A percentile compares a stretch with the other conserved stretches of the same genome.
These are phyloP conservation scores for Boletus subparvulus DNA, from an alignment of 768 basidiomycete species.

Conservation along the genomic window DNA sequence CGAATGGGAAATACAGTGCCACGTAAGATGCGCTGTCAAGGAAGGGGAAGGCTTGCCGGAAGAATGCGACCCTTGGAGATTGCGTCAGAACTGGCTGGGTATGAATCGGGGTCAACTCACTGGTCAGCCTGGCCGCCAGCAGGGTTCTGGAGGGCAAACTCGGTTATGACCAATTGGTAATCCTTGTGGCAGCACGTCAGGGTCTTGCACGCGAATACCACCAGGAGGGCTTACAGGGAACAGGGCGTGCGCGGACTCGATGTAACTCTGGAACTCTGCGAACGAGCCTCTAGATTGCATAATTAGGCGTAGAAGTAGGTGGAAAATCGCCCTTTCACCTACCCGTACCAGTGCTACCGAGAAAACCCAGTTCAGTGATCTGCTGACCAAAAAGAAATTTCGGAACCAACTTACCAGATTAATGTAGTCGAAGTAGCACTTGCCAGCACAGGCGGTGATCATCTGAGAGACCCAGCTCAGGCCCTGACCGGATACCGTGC, in stretches of 20 bases:
- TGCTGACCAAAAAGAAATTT: neutral
- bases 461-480: conserved; percentile 37
- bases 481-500: conserved; percentile 32
- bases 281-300: conserved; percentile 22
- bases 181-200: conserved; percentile 15
- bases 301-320: neutral
- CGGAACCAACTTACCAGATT: conserved; percentile 28
- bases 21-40: conserved; percentile 33
- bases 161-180: conserved; percentile 29
- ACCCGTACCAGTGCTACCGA: conserved; percentile 33
- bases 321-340: neutral
- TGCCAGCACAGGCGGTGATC: conserved; percentile 35
- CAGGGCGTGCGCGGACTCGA: conserved; percentile 25
- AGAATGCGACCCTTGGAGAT: conserved; percentile 30
- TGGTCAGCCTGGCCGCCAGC: conserved; percentile 30
- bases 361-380: neutral
- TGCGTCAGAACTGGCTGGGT: neutral
- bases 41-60: conserved; percentile 35
- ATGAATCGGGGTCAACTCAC: conserved; percentile 17
- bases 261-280: conserved; percentile 27
- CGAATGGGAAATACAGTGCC: conserved; percentile 38
- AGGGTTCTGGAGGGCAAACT: conserved; percentile 35
- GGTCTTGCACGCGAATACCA: neutral
- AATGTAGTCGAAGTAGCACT: conserved; percentile 37
- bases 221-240: conserved; percentile 26